These are phyloP conservation scores for Stipa capillata DNA, from an alignment of 176 grass and related monocot genomes.

Conservation along the genomic window DNA sequence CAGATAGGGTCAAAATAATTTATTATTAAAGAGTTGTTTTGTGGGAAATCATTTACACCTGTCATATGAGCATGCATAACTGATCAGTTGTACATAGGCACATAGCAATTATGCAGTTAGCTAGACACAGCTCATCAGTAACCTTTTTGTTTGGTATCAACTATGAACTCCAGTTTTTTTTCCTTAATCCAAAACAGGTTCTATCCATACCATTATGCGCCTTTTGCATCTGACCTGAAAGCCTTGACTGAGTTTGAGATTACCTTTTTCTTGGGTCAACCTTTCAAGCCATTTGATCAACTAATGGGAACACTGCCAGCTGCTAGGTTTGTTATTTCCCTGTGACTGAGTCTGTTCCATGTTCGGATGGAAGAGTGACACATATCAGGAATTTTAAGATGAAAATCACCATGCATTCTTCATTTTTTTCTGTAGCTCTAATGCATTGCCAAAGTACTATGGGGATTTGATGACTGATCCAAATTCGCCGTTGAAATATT, in stretches of 20 bases:
- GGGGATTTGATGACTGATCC: slow-evolving; percentile 71
- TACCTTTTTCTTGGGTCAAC: slow-evolving; percentile 98
- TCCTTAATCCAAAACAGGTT: slow-evolving; percentile 51
- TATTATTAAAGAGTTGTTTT: not conserved
- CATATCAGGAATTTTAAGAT: slow-evolving; percentile 16
- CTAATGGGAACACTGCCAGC: slow-evolving; percentile 97
- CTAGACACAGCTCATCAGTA: not conserved
- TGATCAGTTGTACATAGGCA: not conserved
- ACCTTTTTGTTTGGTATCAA: slow-evolving; percentile 9
- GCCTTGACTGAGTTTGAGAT: slow-evolving; percentile 89
- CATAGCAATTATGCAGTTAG: not conserved
- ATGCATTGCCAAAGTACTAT: slow-evolving; percentile 86
- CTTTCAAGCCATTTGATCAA: slow-evolving; percentile 99
- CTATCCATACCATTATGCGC: slow-evolving; percentile 97
- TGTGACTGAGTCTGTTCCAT: slow-evolving; percentile 20
- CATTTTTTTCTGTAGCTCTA: slow-evolving; percentile 52
- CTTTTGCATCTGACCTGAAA: slow-evolving; percentile 89
- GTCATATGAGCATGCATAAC: not conserved
- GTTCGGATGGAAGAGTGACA: too few relatives aligned
- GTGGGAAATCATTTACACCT: not conserved
- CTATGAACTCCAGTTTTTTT: not conserved
- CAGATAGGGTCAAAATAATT: not conserved
- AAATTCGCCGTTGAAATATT: slow-evolving; percentile 74
- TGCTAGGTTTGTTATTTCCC: slow-evolving; percentile 64
- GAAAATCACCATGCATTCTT: slow-evolving; percentile 26